Evolutionary conservation across 805 yeast genomes (phyloP).

Genomic region (Candida ascalaphidarum): DNA sequence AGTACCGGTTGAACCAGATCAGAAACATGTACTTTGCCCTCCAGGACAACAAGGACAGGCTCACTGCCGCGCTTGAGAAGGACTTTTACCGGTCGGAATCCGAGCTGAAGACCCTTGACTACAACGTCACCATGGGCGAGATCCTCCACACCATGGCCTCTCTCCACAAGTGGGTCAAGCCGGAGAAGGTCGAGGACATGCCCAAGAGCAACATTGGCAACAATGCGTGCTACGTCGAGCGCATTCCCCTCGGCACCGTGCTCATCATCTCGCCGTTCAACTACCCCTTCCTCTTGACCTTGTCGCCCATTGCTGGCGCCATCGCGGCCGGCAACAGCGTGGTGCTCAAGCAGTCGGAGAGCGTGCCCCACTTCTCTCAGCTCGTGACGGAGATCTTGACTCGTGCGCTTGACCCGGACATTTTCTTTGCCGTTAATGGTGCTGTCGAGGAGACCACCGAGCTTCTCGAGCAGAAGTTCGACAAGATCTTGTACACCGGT

Average conservation of each 20-base stretch:
- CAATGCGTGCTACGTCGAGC: slow-evolving; percentile 14
- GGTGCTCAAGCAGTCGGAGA: slow-evolving; percentile 68
- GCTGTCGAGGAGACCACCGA: slow-evolving; percentile 54
- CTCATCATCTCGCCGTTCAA: slow-evolving; percentile 75
- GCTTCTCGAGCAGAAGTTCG: slow-evolving; percentile 58
- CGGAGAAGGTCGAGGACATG: slow-evolving; percentile 30
- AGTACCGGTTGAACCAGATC: slow-evolving; percentile 52
- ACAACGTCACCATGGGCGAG: slow-evolving; percentile 43
- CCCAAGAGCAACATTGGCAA: slow-evolving; percentile 7
- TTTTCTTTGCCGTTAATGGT: slow-evolving; percentile 64
- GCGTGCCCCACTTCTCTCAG: slow-evolving; percentile 51
- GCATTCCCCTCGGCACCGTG: slow-evolving; percentile 51
- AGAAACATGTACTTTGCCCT: slow-evolving; percentile 59
- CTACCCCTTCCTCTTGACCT: slow-evolving; percentile 34
- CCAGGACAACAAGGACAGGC: slow-evolving; percentile 44
- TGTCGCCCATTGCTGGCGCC: slow-evolving; percentile 64
- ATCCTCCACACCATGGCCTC: slow-evolving; percentile 49
- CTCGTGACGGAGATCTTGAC: slow-evolving; percentile 50
- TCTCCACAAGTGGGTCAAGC: slow-evolving; percentile 54
- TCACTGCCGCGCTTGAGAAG: slow-evolving; percentile 48
- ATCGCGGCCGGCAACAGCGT: slow-evolving; percentile 82
- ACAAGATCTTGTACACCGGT: slow-evolving; percentile 84
- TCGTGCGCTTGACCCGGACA: slow-evolving; percentile 45
- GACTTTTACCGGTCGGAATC: slow-evolving; percentile 62
- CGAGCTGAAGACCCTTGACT: slow-evolving; percentile 60